Evolutionary conservation across 1,284 basidiomycete genomes (phyloP).

Genomic region (Schizophyllum commune): DNA sequence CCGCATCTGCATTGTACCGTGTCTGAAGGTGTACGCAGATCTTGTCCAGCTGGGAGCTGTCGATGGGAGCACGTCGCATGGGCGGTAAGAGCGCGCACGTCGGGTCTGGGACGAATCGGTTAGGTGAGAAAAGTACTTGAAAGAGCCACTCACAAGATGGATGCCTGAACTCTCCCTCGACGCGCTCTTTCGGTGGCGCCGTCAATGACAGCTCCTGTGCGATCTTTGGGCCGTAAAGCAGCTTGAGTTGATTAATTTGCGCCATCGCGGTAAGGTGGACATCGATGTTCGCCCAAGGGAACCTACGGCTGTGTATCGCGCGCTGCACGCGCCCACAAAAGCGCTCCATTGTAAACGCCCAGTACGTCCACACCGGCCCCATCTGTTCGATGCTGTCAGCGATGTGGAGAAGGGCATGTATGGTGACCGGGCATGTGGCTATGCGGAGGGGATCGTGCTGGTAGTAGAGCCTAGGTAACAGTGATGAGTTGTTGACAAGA

Average conservation of each 20-base stretch:
- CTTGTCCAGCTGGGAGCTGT: neutral
- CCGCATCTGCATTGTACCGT: constrained; percentile 1
- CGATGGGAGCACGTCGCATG: neutral
- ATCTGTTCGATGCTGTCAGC: constrained; percentile 10
- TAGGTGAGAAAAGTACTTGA: neutral
- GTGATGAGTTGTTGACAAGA: neutral
- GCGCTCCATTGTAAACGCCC: constrained; percentile 34
- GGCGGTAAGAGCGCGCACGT: constrained; percentile 10
- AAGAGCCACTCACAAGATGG: constrained; percentile 6
- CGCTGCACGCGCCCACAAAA: constrained; percentile 22
- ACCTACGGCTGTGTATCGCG: constrained; percentile 19
- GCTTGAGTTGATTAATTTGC: constrained; percentile 22
- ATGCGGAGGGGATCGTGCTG: constrained; percentile 7
- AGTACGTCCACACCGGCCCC: constrained; percentile 35
- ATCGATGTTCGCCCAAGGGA: constrained; percentile 22
- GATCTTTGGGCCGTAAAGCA: constrained; percentile 12
- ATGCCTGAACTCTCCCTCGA: constrained; percentile 1
- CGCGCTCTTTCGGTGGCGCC: neutral
- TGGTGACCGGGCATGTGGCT: constrained; percentile 12
- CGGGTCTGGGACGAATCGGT: constrained; percentile 3
- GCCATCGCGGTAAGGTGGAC: constrained; percentile 17
- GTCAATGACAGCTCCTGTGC: constrained; percentile 11
- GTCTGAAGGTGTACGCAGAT: constrained; percentile 3
- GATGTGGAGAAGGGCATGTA: constrained; percentile 15
- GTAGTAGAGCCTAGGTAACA: constrained; percentile 12